Percentiles rank a stretch among this genome's conserved stretches.
Evolutionary conservation across 228 moss, liverwort and hornwort genomes (phyloP).

Genomic region (Sphagnum magellanicum): DNA sequence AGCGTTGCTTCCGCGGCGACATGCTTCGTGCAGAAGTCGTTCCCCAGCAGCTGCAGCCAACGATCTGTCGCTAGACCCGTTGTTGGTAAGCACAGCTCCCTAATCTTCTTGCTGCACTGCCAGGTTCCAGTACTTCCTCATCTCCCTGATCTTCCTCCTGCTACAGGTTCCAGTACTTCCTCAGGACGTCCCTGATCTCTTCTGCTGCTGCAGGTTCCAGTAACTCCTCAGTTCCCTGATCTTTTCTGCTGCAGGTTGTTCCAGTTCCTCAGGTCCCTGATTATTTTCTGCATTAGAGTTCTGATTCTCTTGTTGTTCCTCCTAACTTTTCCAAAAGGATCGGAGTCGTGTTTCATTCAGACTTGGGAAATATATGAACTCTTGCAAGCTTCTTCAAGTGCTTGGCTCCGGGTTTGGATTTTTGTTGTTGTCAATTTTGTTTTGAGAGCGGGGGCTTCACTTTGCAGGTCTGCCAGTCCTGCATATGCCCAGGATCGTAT

Average conservation of each 20-base stretch:
- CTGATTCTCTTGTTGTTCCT: too few species aligned
- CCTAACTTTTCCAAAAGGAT: too few species aligned
- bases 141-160: too few species aligned
- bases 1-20: constrained; percentile 26
- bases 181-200: too few species aligned
- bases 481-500: constrained; percentile 31
- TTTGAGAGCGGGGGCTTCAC: not conserved
- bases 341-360: not conserved
- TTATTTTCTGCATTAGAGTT: not conserved
- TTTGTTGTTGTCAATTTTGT: not conserved
- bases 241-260: not conserved
- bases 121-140: too few species aligned
- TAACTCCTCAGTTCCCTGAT: not conserved
- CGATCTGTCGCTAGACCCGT: constrained; percentile 29
- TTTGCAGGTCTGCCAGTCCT: constrained; percentile 54
- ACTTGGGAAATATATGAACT: not conserved
- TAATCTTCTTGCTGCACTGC: too few species aligned
- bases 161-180: too few species aligned
- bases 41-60: constrained; percentile 13
- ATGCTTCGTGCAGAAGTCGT: constrained; percentile 33
- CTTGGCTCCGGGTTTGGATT: not conserved
- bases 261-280: not conserved
- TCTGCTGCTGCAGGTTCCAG: too few species aligned
- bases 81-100: constrained; percentile 13
- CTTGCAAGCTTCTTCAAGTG: not conserved